These are phyloP conservation scores for Aspergillus latus DNA, from an alignment of 2,329 filamentous ascomycete genomes.

Conservation along the genomic window DNA sequence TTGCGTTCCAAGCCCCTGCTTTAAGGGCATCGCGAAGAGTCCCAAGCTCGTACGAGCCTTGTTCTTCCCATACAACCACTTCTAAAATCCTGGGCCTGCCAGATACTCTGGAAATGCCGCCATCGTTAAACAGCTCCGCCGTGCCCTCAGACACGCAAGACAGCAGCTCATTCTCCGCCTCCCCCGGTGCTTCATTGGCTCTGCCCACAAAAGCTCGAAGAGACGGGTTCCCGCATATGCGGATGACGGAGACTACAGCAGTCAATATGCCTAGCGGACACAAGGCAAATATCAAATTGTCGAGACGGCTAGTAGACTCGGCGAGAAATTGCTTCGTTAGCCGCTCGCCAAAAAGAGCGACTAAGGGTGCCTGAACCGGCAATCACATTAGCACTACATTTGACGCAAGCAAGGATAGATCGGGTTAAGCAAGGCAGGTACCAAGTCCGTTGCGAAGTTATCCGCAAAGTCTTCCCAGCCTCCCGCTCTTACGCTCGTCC, in stretches of 20 bases:
- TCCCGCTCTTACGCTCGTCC: constrained; percentile 28
- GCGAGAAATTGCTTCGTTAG: constrained; percentile 53
- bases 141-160: constrained; percentile 50
- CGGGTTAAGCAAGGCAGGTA: constrained; percentile 18
- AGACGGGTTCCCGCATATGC: constrained; percentile 46
- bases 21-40: constrained; percentile 29
- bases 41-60: constrained; percentile 22
- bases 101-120: constrained; percentile 38
- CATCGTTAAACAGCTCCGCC: constrained; percentile 48
- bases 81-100: constrained; percentile 38
- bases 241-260: constrained; percentile 45
- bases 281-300: constrained; percentile 49
- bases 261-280: constrained; percentile 50
- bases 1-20: constrained; percentile 24
- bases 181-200: constrained; percentile 44
- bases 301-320: constrained; percentile 41
- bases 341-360: constrained; percentile 48
- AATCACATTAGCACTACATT: neutral
- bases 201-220: constrained; percentile 49
- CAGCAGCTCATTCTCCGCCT: constrained; percentile 46
- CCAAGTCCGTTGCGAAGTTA: constrained; percentile 42
- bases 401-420: neutral
- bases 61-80: constrained; percentile 41
- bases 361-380: constrained; percentile 32
- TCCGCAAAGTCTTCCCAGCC: constrained; percentile 41